phyloP scores from a whole-genome alignment of 164 flowering plant species.

The Amborella trichopoda region DNA sequence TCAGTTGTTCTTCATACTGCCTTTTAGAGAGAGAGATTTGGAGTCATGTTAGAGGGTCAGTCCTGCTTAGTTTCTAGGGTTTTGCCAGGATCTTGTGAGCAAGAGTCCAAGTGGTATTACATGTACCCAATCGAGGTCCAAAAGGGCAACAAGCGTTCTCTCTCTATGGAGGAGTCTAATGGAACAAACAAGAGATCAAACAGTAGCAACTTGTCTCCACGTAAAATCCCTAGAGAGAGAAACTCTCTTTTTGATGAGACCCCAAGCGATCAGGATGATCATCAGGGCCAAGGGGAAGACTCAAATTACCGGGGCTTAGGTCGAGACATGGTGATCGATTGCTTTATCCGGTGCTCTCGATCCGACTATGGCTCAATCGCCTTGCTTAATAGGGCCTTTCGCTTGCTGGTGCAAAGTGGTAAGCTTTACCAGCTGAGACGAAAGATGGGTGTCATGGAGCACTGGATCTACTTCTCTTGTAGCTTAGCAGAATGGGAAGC shows the following conservation, averaged over 20 bases:
- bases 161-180: constrained; percentile 12
- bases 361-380: constrained; percentile 76
- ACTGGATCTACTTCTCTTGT: constrained; percentile 92
- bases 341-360: constrained; percentile 68
- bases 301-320: constrained; percentile 48
- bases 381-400: constrained; percentile 49
- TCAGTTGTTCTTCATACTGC: no score
- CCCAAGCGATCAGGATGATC: constrained; percentile 9
- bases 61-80: background rate
- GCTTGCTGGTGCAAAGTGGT: constrained; percentile 40
- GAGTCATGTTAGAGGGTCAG: constrained; percentile 1
- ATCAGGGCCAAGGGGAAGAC: constrained; percentile 22
- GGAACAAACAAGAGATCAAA: constrained; percentile 4
- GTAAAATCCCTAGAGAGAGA: background rate
- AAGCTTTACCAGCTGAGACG: constrained; percentile 66
- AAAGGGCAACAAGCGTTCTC: constrained; percentile 2
- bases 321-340: constrained; percentile 59
- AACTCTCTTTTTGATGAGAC: background rate
- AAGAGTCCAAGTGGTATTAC: background rate
- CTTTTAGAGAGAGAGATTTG: background rate
- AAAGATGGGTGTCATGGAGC: constrained; percentile 48
- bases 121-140: background rate
- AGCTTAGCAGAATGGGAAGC: constrained; percentile 81
- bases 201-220: background rate
- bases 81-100: background rate